Evolutionary conservation across 2,329 filamentous ascomycete species (phyloP), one percentile per base, ranked within the genome.

Genomic region (Madurella mycetomatis): DNA sequence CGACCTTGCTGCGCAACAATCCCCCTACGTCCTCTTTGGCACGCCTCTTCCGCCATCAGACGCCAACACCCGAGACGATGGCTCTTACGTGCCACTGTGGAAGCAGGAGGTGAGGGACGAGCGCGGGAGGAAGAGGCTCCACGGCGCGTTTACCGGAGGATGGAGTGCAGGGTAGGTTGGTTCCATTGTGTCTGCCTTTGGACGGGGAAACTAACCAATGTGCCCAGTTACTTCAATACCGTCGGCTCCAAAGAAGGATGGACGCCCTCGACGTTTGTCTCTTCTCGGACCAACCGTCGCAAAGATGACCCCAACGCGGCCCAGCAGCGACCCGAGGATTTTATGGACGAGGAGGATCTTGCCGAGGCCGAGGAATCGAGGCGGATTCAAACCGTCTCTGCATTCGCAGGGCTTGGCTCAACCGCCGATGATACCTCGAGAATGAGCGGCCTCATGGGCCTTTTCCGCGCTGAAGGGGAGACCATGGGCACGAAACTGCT

Each of bases 231-330:
- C 73, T 97, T 94, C 75, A 99, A 99, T 70, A 96, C 92, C 5
- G 94, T 97, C 62, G 94, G 94, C 50, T 96, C 92, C 53, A 97
- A 97, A 72, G 92, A 99, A 77, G 94, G 94, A 75, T 99, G 92
- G 92, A 86, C 90, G 0, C 94, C 94, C 1, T 85, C 90, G 18
- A 87, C 89, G 0, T 99, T 97, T 70, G 86, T 95, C 9, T 97
- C 92, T 7, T 96, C 92, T 49, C 87, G 94, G 19, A 76, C 82
- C 40, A 90, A 89, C 65, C 87, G 91, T 53, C 84, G 80, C 60
- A 89, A 88, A 66, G 82, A 88, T 74, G 77, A 75, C 34, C 55
- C 76, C n/a, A 78, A 81, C 58, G 62, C 72, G 2, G 62, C 63
- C 9, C 72, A 79, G 59, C 84, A 88, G 66, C 83, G 85, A 46